A percentile compares a stretch with the other conserved stretches of the same genome.
phyloP scores from a whole-genome alignment of 768 basidiomycete genomes.

The Amanita molliuscula region DNA sequence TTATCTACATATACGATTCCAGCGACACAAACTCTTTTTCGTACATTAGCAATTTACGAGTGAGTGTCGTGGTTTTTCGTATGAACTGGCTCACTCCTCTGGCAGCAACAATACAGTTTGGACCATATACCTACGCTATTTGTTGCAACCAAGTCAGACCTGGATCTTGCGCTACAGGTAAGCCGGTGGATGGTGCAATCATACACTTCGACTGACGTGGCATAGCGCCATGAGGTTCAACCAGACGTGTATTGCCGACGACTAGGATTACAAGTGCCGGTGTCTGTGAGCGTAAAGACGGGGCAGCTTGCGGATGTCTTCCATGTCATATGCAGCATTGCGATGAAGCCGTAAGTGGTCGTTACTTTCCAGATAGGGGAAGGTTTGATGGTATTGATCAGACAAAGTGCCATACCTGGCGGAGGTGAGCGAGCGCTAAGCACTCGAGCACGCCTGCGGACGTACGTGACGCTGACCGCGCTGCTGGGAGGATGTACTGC shows the following conservation, averaged over 20 bases:
- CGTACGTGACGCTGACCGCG: conserved; percentile 65
- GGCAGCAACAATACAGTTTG: conserved; percentile 91
- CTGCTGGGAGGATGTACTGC: conserved; percentile 65
- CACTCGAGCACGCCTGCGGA: conserved; percentile 54
- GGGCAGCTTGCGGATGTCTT: conserved; percentile 83
- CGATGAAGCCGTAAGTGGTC: conserved; percentile 78
- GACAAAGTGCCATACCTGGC: conserved; percentile 65
- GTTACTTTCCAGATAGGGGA: conserved; percentile 4
- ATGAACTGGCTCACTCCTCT: conserved; percentile 10
- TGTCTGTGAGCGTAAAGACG: conserved; percentile 85
- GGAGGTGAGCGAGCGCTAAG: conserved; percentile 75
- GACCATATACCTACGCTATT: conserved; percentile 94
- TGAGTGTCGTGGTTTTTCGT: conserved; percentile 21
- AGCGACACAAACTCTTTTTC: conserved; percentile 99
- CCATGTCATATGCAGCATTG: conserved; percentile 75
- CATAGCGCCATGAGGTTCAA: conserved; percentile 92
- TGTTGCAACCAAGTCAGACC: conserved; percentile 97
- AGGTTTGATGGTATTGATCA: conserved; percentile 17
- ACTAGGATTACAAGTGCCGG: conserved; percentile 84
- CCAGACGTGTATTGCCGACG: conserved; percentile 94
- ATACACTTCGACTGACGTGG: conserved; percentile 1
- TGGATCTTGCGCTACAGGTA: conserved; percentile 93
- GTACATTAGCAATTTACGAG: conserved; percentile 93
- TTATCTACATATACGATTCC: conserved; percentile 94
- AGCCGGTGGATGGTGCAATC: conserved; percentile 11